These are phyloP conservation scores for Desmodesmus armatus DNA, from an alignment of 139 green algal genomes.

Conservation along the genomic window DNA sequence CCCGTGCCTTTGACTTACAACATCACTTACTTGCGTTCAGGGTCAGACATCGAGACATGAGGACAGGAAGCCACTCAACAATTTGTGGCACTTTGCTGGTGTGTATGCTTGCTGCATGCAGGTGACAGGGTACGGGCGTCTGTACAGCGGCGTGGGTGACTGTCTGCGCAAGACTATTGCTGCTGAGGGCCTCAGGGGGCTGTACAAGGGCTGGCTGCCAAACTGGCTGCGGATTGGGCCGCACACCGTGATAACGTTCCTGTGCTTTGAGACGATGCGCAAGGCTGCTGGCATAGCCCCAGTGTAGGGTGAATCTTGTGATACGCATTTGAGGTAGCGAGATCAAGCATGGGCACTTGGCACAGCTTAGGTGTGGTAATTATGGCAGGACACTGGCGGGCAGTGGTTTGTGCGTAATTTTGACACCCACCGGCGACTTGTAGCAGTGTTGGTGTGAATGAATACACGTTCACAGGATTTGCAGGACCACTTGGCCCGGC, in stretches of 20 bases:
- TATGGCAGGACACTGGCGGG: no score
- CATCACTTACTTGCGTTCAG: no score
- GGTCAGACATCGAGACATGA: no score
- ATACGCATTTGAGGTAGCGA: not conserved
- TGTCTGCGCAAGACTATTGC: conserved; percentile 23
- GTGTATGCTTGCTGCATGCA: not conserved
- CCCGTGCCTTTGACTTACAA: no score
- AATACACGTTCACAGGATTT: no score
- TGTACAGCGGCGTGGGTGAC: conserved; percentile 25
- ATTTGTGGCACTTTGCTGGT: not conserved
- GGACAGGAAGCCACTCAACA: no score
- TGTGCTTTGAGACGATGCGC: conserved; percentile 25
- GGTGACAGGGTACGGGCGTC: conserved; percentile 23
- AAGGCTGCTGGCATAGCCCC: conserved; percentile 18
- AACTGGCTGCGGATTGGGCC: conserved; percentile 40
- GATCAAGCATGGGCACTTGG: not conserved
- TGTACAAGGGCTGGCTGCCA: conserved; percentile 48
- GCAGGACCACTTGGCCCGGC: no score
- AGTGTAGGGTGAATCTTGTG: not conserved
- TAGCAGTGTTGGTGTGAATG: no score
- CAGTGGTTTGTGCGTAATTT: no score
- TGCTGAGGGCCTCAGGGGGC: conserved; percentile 7
- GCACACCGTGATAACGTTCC: conserved; percentile 35
- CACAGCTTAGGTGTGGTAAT: not conserved
- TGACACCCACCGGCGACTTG: no score